Base-by-base conservation (phyloP, 169 alveolate genomes). In the Pseudocohnilembus persalinus region DNA sequence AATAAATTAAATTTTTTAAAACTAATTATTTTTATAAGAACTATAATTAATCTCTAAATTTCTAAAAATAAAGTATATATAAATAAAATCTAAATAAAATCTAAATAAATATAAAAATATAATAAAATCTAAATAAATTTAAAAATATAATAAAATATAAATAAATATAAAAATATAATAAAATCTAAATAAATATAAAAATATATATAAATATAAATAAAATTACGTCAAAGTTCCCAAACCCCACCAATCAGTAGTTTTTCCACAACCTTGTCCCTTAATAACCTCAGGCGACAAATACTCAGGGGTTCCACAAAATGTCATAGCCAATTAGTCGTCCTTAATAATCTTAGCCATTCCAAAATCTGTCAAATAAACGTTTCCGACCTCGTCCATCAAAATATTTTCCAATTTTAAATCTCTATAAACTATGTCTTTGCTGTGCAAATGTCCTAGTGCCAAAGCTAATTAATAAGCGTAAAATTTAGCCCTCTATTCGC, bases 231-330 rank as follows among this genome's bases (percentile, higher is more conserved):
- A 83, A 31, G 92, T 91, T 28, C 97, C 97, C n/a, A 91, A 73
- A 74, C 92, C 89, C 97, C 98, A 96, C 95, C 96, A 93, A 83
- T 96, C 98, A 6, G 93, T 96, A 31, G 94, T 89, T 83, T 90
- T 91, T 72, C 90, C 91, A 90, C 95, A 95, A 74, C 96, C 93
- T 77, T 91, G 91, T 32, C 96, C 95, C n/a, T 80, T 83, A 65
- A 96, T 92, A 82, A 96, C 91, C 82, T 96, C 98, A n/a, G 98
- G 98, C 16, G 97, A 97, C 84, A 96, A 83, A 83, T 96, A 96
- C 74, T 94, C 95, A 25, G 97, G 97, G 11, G 98, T 96, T 20
- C 98, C 98, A 82, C 96, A 93, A 63, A 94, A 91, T 16, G 97
- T 92, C 85, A 90, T 91, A 6, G 96, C 94, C 34, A 88, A 83